Evolutionary conservation across 2,329 filamentous ascomycete species (phyloP).

Genomic region (Orbilia oligospora): DNA sequence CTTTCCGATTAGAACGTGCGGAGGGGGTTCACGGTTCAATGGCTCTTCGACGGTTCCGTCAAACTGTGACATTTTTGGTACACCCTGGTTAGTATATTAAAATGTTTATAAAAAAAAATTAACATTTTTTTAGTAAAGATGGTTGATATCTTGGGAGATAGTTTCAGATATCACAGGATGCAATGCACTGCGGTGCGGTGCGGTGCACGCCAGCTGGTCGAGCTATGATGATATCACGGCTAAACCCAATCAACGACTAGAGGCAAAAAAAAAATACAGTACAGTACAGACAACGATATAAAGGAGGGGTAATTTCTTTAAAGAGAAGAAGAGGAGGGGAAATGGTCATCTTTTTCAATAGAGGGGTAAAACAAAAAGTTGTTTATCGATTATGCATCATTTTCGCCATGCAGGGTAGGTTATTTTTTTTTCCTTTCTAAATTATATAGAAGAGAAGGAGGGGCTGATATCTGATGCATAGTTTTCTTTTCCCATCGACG

Average conservation of each 20-base stretch:
- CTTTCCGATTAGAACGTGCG: slow-evolving; percentile 69
- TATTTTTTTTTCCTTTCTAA: no score
- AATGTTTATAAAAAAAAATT: neutral
- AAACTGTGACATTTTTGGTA: slow-evolving; percentile 58
- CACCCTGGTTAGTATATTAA: slow-evolving; percentile 4
- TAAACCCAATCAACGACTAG: slow-evolving; percentile 13
- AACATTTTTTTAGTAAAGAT: neutral
- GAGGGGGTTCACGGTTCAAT: slow-evolving; percentile 70
- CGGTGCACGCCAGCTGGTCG: slow-evolving; percentile 32
- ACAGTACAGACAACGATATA: neutral
- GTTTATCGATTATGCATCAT: slow-evolving; percentile 54
- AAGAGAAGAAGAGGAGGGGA: neutral
- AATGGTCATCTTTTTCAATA: neutral
- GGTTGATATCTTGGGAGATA: slow-evolving; percentile 13
- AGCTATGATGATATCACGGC: slow-evolving; percentile 34
- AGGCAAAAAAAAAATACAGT: neutral
- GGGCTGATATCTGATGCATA: no score
- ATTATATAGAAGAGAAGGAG: neutral
- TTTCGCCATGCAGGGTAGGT: slow-evolving; percentile 11
- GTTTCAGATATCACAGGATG: slow-evolving; percentile 28
- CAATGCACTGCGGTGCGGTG: slow-evolving; percentile 15
- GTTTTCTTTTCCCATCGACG: slow-evolving; percentile 16
- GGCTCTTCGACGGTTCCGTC: slow-evolving; percentile 69
- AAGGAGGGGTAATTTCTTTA: slow-evolving; percentile 13
- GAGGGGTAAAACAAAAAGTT: slow-evolving; percentile 15